phyloP scores from a whole-genome alignment of 2,329 filamentous ascomycete species.

The Juglanconis juglandina region DNA sequence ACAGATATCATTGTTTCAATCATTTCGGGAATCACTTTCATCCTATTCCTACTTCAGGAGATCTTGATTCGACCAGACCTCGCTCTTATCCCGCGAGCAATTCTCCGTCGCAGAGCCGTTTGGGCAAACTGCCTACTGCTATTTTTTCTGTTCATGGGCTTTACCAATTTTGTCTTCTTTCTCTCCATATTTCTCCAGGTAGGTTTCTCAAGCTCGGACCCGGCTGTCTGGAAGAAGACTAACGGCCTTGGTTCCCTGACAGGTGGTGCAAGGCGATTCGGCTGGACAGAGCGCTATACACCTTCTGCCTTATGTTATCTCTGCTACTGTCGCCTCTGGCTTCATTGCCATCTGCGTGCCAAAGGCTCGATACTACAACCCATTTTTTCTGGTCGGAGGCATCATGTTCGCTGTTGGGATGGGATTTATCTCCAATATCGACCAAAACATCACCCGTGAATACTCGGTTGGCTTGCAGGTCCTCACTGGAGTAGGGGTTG shows the following conservation, averaged over 20 bases:
- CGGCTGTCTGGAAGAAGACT: too few relatives aligned
- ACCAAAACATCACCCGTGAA: too few relatives aligned
- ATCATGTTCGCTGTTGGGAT: constrained; percentile 4
- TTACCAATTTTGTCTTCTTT: constrained; percentile 17
- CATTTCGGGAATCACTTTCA: constrained; percentile 25
- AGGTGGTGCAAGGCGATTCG: neutral
- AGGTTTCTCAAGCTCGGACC: neutral
- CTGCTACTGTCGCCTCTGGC: constrained; percentile 2
- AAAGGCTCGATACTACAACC: constrained; percentile 16
- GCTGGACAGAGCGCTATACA: constrained; percentile 1
- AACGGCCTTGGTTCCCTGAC: neutral
- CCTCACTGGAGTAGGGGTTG: constrained; percentile 9
- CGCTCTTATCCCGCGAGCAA: neutral
- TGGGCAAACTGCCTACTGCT: constrained; percentile 11
- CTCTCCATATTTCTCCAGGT: constrained; percentile 17
- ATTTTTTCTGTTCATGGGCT: constrained; percentile 12
- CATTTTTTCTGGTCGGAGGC: constrained; percentile 12
- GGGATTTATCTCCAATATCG: neutral
- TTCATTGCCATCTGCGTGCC: constrained; percentile 5
- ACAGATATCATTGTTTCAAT: neutral
- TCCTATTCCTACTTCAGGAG: constrained; percentile 34
- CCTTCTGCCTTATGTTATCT: constrained; percentile 13
- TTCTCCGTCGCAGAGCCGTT: constrained; percentile 4
- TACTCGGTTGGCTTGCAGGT: neutral
- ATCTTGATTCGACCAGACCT: constrained; percentile 2